Evolutionary conservation across 75 land plant species (phyloP), one percentile per base, ranked within the genome.

Genomic region (Cupressus sempervirens): DNA sequence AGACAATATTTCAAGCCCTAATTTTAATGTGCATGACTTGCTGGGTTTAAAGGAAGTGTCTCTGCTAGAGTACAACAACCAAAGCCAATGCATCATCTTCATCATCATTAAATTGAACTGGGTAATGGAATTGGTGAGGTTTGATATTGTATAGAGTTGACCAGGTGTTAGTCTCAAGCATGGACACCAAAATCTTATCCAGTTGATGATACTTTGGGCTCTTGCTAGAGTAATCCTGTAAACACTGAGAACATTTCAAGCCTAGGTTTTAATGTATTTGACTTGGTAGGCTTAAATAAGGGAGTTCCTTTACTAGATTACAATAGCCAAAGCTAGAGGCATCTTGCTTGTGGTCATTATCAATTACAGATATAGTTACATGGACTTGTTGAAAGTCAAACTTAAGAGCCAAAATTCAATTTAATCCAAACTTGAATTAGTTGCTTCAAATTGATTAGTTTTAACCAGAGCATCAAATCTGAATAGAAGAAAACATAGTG

Each of bases 191-290:
- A 70, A 30, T 70, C 30, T 70, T 29, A 34, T 70, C 30, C 34
- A 30, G 30, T 83, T 82, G 80, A 89, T 58, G 90, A 87, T 67
- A 30, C 84, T 76, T 67, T 87, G 75, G 41, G 79, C 36, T n/a
- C 85, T 58, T 41, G 82, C 79, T 91, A 89, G 93, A 85, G 52
- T 58, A 90, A 88, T 14, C 77, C 90, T 83, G 85, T 88, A 16
- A 43, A 41, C 40, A 88, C 85, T 58, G 30, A 83, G 35, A 86
- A 81, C 81, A 76, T 84, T 36, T 48, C 50, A 48, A 88, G 86
- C 45, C 50, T 82, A 45, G 88, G 81, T 53, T 85, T 89, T 77
- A 88, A 89, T 89, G 92, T 91, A 79, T 7, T 6, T 45, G 46
- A 45, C 46, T 45, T 45, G 7, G 4, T 68, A 8, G 72, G 26